These are phyloP conservation scores for Globisporangium radiosum DNA, from an alignment of 352 stramenopile genomes.

Conservation along the genomic window DNA sequence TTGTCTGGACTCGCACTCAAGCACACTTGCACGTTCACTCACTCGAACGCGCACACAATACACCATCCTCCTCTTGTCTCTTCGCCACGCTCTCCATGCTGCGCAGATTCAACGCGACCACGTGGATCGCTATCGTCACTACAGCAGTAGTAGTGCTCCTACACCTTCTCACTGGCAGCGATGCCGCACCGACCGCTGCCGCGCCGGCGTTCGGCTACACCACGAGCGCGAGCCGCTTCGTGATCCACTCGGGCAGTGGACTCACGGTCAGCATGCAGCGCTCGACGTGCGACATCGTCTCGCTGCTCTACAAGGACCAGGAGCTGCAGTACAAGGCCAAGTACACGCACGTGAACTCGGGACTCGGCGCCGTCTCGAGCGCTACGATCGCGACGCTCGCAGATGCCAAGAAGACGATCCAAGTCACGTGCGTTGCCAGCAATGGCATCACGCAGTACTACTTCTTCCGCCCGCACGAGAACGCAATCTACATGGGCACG, in stretches of 20 bases:
- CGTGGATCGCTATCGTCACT: no score
- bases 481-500: constrained; percentile 48
- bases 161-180: constrained; percentile 3
- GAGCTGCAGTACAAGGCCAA: constrained; percentile 43
- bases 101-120: no score
- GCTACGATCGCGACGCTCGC: constrained; percentile 22
- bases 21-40: no score
- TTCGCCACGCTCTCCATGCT: no score
- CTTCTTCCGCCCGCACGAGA: constrained; percentile 46
- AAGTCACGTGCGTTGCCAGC: constrained; percentile 26
- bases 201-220: constrained; percentile 33
- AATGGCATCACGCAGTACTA: constrained; percentile 41
- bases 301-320: constrained; percentile 37
- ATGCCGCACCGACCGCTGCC: constrained; percentile 7
- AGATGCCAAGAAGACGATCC: constrained; percentile 35
- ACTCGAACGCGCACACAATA: no score
- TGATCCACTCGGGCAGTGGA: constrained; percentile 31
- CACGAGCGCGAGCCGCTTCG: constrained; percentile 24
- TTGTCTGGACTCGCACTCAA: no score
- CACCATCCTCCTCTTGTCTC: no score
- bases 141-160: no score
- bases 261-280: constrained; percentile 34
- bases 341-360: constrained; percentile 46
- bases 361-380: constrained; percentile 24
- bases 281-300: constrained; percentile 40